Percentiles rank a stretch among this genome's conserved stretches.
These are phyloP conservation scores for Calocera viscosa DNA, from an alignment of 768 basidiomycete species.

Conservation along the genomic window DNA sequence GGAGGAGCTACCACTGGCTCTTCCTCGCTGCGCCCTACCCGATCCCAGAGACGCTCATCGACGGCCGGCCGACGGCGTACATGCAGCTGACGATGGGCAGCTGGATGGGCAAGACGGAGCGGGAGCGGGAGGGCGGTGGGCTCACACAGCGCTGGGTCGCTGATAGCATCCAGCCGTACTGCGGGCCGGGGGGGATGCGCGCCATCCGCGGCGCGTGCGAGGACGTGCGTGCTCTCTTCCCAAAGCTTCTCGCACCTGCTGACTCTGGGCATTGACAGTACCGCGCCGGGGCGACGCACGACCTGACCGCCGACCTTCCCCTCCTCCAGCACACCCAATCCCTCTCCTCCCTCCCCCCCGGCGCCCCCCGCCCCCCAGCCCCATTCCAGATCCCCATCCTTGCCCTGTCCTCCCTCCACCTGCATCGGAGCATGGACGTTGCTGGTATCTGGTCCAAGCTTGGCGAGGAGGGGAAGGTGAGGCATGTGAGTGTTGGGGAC, in stretches of 20 bases:
- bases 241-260: background rate
- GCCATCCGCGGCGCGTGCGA: slow-evolving; percentile 15
- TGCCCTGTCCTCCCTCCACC: slow-evolving; percentile 15
- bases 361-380: background rate
- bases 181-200: slow-evolving; percentile 12
- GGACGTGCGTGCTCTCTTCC: slow-evolving; percentile 12
- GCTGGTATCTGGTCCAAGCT: slow-evolving; percentile 15
- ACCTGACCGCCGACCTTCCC: slow-evolving; percentile 16
- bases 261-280: slow-evolving; percentile 2
- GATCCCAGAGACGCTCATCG: slow-evolving; percentile 18
- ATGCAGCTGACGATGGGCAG: slow-evolving; percentile 11
- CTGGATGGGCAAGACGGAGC: slow-evolving; percentile 15
- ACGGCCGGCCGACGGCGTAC: slow-evolving; percentile 12
- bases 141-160: slow-evolving; percentile 12
- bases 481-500: slow-evolving; percentile 14
- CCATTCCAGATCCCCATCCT: slow-evolving; percentile 15
- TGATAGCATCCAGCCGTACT: slow-evolving; percentile 16
- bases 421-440: slow-evolving; percentile 15
- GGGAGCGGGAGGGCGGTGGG: background rate
- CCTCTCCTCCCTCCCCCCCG: background rate
- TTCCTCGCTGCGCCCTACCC: slow-evolving; percentile 18
- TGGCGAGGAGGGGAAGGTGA: slow-evolving; percentile 10
- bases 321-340: background rate
- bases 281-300: slow-evolving; percentile 18
- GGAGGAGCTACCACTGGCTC: slow-evolving; percentile 17